Evolutionary conservation across 208 protist genomes (phyloP).

Genomic region (Herpetomonas tarakana): DNA sequence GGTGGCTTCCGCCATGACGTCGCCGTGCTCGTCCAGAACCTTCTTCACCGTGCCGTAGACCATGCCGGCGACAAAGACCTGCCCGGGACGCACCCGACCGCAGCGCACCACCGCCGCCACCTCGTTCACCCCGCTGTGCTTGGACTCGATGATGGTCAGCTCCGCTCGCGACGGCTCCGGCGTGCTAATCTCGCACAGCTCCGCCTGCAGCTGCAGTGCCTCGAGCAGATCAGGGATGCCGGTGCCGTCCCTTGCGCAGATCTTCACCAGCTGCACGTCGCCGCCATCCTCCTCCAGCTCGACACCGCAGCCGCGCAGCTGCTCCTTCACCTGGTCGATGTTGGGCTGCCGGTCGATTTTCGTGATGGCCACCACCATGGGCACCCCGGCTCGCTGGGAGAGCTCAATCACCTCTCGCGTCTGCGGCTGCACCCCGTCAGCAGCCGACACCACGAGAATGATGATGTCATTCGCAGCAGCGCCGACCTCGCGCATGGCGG

Average conservation of each 20-base stretch:
- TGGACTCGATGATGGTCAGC: slow-evolving; percentile 92
- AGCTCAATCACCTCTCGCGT: slow-evolving; percentile 91
- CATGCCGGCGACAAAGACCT: slow-evolving; percentile 76
- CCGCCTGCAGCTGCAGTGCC: slow-evolving; percentile 82
- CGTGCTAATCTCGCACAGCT: slow-evolving; percentile 88
- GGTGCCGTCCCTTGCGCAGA: slow-evolving; percentile 88
- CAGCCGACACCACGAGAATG: slow-evolving; percentile 95
- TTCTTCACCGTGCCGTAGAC: slow-evolving; percentile 69
- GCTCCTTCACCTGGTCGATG: slow-evolving; percentile 66
- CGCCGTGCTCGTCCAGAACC: slow-evolving; percentile 66
- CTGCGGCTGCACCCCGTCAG: slow-evolving; percentile 95
- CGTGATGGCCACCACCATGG: slow-evolving; percentile 96
- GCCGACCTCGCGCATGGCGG: slow-evolving; percentile 94
- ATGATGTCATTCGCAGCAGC: slow-evolving; percentile 96
- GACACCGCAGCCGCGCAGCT: slow-evolving; percentile 76
- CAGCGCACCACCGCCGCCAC: slow-evolving; percentile 82
- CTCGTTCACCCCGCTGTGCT: slow-evolving; percentile 30
- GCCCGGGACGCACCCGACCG: slow-evolving; percentile 58
- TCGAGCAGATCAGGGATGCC: slow-evolving; percentile 90
- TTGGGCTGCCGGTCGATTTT: slow-evolving; percentile 96
- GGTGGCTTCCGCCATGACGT: slow-evolving; percentile 47
- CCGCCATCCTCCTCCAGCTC: slow-evolving; percentile 94
- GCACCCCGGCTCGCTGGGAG: slow-evolving; percentile 58
- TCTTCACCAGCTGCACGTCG: slow-evolving; percentile 88
- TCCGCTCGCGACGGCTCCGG: slow-evolving; percentile 71